Conservation (phyloP, 2,329 filamentous ascomycete species). For the Pseudogymnoascus sp. region DNA sequence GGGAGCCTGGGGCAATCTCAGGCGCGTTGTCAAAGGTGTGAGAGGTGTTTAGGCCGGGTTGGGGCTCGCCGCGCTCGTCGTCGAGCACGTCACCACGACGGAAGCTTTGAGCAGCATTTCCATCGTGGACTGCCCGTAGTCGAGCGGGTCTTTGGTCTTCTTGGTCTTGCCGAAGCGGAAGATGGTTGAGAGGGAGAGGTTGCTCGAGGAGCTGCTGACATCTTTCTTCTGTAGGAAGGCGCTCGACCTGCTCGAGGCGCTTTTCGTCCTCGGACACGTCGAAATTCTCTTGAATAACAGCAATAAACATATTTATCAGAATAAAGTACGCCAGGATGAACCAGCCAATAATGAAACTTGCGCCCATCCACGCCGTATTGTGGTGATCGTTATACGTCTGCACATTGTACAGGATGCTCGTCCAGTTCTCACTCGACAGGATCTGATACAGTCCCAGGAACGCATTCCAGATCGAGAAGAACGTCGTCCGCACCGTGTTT, state of each 20-base stretch:
- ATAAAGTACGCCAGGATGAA: constrained; percentile 95
- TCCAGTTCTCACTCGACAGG: constrained; percentile 95
- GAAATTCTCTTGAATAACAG: constrained; percentile 99
- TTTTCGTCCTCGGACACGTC: constrained; percentile 98
- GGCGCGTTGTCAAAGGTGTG: constrained; percentile 9
- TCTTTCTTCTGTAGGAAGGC: constrained; percentile 91
- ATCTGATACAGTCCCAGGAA: constrained; percentile 98
- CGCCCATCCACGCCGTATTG: constrained; percentile 85
- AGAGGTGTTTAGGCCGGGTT: constrained; percentile 23
- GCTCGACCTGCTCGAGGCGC: constrained; percentile 88
- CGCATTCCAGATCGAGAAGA: constrained; percentile 87
- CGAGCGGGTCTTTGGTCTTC: constrained; percentile 70
- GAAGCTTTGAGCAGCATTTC: constrained; percentile 97
- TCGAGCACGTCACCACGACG: constrained; percentile 94
- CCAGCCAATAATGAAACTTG: constrained; percentile 87
- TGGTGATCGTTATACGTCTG: constrained; percentile 60
- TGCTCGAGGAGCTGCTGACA: constrained; percentile 62
- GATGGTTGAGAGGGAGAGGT: constrained; percentile 68
- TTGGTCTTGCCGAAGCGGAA: constrained; percentile 56
- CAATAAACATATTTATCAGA: constrained; percentile 99
- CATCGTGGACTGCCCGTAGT: constrained; percentile 84
- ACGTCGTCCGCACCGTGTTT: constrained; percentile 63
- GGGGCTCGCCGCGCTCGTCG: constrained; percentile 49
- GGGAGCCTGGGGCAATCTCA: constrained; percentile 40
- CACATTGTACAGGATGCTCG: constrained; percentile 73